These are phyloP conservation scores for Candida awuae DNA, from an alignment of 805 yeast species.

Conservation along the genomic window DNA sequence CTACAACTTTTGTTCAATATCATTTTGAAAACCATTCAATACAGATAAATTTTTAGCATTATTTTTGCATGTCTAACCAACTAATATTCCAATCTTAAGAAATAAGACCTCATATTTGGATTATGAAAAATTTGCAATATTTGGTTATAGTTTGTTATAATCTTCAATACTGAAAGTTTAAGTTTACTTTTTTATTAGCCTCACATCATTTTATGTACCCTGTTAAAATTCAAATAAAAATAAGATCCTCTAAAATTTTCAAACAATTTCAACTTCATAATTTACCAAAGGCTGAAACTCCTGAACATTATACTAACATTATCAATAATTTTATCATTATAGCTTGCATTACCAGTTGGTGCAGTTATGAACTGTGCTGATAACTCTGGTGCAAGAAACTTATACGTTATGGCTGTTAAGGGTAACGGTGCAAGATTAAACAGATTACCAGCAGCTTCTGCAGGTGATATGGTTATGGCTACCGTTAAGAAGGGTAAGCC, in stretches of 20 bases:
- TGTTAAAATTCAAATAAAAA: too few relatives aligned
- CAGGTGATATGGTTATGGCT: slow-evolving; percentile 99
- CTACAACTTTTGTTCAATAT: too few relatives aligned
- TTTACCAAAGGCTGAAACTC: too few relatives aligned
- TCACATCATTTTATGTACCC: too few relatives aligned
- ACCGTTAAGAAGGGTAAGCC: slow-evolving; percentile 99
- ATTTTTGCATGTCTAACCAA: too few relatives aligned
- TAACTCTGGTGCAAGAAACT: slow-evolving; percentile 99
- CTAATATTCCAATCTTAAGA: too few relatives aligned
- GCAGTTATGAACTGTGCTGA: slow-evolving; percentile 99
- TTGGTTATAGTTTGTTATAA: too few relatives aligned
- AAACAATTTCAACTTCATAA: too few relatives aligned
- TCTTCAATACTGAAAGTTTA: too few relatives aligned
- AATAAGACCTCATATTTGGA: neutral
- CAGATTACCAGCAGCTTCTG: slow-evolving; percentile 99
- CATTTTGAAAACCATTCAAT: neutral
- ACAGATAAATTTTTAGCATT: too few relatives aligned
- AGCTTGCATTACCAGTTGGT: slow-evolving; percentile 99
- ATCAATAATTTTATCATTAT: slow-evolving; percentile 21
- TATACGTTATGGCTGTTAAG: slow-evolving; percentile 97
- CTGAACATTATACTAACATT: slow-evolving; percentile 19
- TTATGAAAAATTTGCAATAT: neutral
- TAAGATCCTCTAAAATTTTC: too few relatives aligned
- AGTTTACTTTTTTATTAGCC: too few relatives aligned
- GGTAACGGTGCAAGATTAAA: slow-evolving; percentile 99